These are phyloP conservation scores for Fusarium palustre DNA, from an alignment of 2,329 filamentous ascomycete genomes.

Conservation along the genomic window DNA sequence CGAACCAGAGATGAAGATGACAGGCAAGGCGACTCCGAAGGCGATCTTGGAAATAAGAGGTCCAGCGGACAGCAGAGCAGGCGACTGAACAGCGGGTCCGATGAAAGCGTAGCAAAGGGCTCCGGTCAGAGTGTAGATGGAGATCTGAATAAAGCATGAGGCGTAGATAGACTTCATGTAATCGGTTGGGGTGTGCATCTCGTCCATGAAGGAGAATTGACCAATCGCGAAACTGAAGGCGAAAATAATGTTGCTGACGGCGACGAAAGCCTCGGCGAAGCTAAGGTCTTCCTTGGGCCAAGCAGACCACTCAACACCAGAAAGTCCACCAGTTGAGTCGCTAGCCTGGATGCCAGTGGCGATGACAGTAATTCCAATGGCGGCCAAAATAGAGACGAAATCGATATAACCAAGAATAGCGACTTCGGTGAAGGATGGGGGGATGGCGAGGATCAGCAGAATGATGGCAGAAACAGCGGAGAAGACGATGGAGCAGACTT, in stretches of 20 bases:
- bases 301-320: slow-evolving; percentile 55
- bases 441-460: slow-evolving; percentile 59
- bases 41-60: slow-evolving; percentile 72
- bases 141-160: slow-evolving; percentile 71
- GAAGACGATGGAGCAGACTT: slow-evolving; percentile 50
- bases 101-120: slow-evolving; percentile 77
- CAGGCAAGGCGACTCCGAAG: slow-evolving; percentile 74
- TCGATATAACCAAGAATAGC: slow-evolving; percentile 49
- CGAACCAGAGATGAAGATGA: slow-evolving; percentile 50
- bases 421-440: slow-evolving; percentile 57
- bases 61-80: slow-evolving; percentile 75
- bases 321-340: slow-evolving; percentile 49
- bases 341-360: slow-evolving; percentile 65
- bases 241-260: slow-evolving; percentile 68
- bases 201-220: slow-evolving; percentile 43
- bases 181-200: slow-evolving; percentile 40
- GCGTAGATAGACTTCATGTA: slow-evolving; percentile 67
- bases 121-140: slow-evolving; percentile 74
- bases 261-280: slow-evolving; percentile 68
- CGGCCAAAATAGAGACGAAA: slow-evolving; percentile 69
- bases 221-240: slow-evolving; percentile 42
- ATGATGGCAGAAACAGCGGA: slow-evolving; percentile 60
- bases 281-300: slow-evolving; percentile 59
- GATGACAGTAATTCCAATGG: slow-evolving; percentile 72
- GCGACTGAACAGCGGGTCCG: slow-evolving; percentile 71